A percentile compares a stretch with the other conserved stretches of the same genome.
Evolutionary conservation across 441 rosid genomes (phyloP).

Genomic region (Arabidopsis hybrid): DNA sequence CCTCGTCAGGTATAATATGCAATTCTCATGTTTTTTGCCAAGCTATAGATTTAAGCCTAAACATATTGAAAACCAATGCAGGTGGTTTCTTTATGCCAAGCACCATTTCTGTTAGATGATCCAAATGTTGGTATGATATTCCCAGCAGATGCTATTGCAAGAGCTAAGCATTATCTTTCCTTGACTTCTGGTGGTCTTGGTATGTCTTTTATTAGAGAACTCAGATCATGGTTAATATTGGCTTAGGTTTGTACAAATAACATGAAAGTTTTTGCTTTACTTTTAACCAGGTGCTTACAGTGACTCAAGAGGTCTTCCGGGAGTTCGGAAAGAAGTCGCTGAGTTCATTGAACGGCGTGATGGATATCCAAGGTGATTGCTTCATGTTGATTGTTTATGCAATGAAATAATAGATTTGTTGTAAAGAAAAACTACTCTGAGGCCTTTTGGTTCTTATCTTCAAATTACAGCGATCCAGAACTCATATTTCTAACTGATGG

Average conservation of each 20-base stretch:
- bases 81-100: conserved; percentile 98
- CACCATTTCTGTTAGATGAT: conserved; percentile 92
- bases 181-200: conserved; percentile 89
- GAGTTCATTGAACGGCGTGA: conserved; percentile 91
- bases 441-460: conserved; percentile 38
- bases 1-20: conserved; percentile 81
- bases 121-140: conserved; percentile 87
- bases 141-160: conserved; percentile 96
- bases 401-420: no score
- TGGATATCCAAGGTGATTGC: conserved; percentile 88
- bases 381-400: conserved; percentile 6
- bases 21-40: not conserved
- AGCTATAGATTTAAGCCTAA: conserved; percentile 6
- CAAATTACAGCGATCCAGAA: conserved; percentile 80
- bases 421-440: conserved; percentile 20
- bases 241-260: not conserved
- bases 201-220: conserved; percentile 39
- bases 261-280: not conserved
- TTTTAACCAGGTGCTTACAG: conserved; percentile 83
- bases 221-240: not conserved
- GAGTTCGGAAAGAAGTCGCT: conserved; percentile 90
- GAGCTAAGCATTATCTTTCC: conserved; percentile 92
- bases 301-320: conserved; percentile 93
- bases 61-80: conserved; percentile 40
- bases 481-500: conserved; percentile 95